Conservation (phyloP, 139 green algal species). For the Mesotaenium endlicherianum region DNA sequence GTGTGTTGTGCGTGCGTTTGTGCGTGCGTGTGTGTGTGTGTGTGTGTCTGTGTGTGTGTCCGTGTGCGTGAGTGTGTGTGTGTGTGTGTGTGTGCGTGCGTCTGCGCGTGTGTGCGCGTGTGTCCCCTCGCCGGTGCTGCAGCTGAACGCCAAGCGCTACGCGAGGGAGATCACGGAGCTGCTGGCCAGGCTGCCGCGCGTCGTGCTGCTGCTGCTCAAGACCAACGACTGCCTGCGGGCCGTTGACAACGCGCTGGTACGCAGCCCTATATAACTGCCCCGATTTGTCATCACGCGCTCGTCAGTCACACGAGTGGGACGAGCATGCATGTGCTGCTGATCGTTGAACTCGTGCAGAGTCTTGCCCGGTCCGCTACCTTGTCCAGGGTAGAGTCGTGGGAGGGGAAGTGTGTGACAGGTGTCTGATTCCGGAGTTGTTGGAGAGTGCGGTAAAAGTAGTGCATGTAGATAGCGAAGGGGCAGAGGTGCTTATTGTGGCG, state of each 20-base stretch:
- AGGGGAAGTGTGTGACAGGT: too few relatives aligned
- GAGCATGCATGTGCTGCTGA: too few relatives aligned
- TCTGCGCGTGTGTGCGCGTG: background rate
- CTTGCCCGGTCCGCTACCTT: background rate
- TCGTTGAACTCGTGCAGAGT: too few relatives aligned
- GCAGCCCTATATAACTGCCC: background rate
- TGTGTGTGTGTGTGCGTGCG: background rate
- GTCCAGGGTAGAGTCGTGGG: too few relatives aligned
- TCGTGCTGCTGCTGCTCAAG: slow-evolving; percentile 91
- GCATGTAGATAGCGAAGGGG: background rate
- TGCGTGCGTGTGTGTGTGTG: too few relatives aligned
- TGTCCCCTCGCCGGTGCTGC: slow-evolving; percentile 14
- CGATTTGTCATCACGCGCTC: too few relatives aligned
- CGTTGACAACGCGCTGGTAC: slow-evolving; percentile 67
- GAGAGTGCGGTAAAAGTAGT: background rate
- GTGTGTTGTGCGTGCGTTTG: background rate
- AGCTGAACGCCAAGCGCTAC: slow-evolving; percentile 70
- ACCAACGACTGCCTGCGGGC: slow-evolving; percentile 90
- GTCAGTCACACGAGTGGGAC: too few relatives aligned
- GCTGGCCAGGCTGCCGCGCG: slow-evolving; percentile 75
- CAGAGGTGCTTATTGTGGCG: background rate
- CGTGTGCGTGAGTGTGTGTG: background rate
- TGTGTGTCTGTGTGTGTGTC: too few relatives aligned
- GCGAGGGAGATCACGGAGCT: slow-evolving; percentile 71
- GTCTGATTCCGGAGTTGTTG: background rate